A percentile compares a stretch with the other conserved stretches of the same genome.
phyloP scores from a whole-genome alignment of 768 basidiomycete species.

The Phlebiopsis flavidoalba region DNA sequence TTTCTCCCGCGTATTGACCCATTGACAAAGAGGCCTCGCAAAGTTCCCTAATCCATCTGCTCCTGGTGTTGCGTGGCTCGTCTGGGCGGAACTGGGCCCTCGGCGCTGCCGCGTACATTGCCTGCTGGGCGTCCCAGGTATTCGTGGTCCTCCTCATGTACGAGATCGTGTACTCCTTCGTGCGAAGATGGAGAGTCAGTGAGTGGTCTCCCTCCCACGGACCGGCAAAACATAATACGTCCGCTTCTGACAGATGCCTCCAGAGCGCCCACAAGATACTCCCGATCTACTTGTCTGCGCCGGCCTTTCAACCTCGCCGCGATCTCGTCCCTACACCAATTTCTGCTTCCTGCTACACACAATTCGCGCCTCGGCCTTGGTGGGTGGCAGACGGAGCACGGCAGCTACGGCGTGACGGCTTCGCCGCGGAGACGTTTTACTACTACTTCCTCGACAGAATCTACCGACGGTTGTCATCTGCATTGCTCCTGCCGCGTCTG shows the following conservation, averaged over 20 bases:
- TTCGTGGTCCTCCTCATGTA: constrained; percentile 70
- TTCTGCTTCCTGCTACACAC: constrained; percentile 82
- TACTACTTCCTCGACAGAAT: constrained; percentile 85
- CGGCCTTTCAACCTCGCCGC: constrained; percentile 71
- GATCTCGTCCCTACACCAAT: constrained; percentile 74
- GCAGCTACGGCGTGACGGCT: constrained; percentile 45
- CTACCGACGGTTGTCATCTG: constrained; percentile 74
- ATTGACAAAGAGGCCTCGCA: constrained; percentile 57
- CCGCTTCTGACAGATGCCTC: neutral
- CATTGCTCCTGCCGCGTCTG: constrained; percentile 79
- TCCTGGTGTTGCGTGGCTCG: constrained; percentile 63
- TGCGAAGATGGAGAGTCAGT: constrained; percentile 76
- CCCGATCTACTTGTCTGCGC: constrained; percentile 77
- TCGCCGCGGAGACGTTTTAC: constrained; percentile 85
- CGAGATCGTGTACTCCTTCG: constrained; percentile 71
- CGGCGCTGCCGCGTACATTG: constrained; percentile 76
- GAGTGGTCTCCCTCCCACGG: constrained; percentile 34
- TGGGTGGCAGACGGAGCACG: constrained; percentile 39
- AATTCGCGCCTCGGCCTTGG: constrained; percentile 74
- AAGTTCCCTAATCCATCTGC: constrained; percentile 68
- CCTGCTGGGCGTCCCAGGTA: constrained; percentile 76
- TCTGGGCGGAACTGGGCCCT: constrained; percentile 79
- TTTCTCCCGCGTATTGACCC: neutral
- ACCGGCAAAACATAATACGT: too few relatives aligned
- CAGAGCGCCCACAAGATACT: constrained; percentile 82